Percentiles rank a stretch among this genome's conserved stretches.
These are phyloP conservation scores for Plasmopara muralis DNA, from an alignment of 352 stramenopile genomes.

Conservation along the genomic window DNA sequence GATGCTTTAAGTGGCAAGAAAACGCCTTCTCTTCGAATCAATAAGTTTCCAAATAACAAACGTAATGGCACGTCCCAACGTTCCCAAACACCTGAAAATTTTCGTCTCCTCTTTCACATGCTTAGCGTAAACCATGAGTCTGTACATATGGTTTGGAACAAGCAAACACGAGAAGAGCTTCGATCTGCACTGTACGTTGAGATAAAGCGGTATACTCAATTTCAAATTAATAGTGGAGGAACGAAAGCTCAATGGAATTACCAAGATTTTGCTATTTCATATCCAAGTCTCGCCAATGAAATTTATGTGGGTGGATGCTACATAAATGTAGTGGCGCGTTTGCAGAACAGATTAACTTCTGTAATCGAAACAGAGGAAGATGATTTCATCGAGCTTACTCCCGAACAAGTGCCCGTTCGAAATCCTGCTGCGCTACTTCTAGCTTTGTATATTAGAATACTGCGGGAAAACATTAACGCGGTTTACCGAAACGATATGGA, in stretches of 20 bases:
- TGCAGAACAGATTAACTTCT: conserved; percentile 40
- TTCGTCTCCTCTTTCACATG: conserved; percentile 93
- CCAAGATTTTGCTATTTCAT: conserved; percentile 92
- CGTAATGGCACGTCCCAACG: conserved; percentile 18
- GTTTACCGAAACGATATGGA: conserved; percentile 63
- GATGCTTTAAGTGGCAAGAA: conserved; percentile 21
- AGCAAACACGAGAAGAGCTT: conserved; percentile 85
- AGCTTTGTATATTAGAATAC: conserved; percentile 61
- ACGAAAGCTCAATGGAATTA: conserved; percentile 93
- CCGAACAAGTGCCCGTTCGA: conserved; percentile 48
- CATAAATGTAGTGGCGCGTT: conserved; percentile 56
- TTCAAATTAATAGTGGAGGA: conserved; percentile 51
- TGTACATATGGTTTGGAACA: conserved; percentile 93
- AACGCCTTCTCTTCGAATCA: conserved; percentile 3
- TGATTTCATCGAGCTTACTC: conserved; percentile 35
- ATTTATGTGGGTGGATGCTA: conserved; percentile 88
- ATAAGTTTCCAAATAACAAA: conserved; percentile 17
- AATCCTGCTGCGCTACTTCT: conserved; percentile 47
- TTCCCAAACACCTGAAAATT: conserved; percentile 77
- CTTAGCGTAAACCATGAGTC: conserved; percentile 87
- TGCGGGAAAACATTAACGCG: conserved; percentile 69
- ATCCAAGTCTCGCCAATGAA: conserved; percentile 83
- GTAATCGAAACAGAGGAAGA: conserved; percentile 46
- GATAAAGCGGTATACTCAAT: conserved; percentile 78
- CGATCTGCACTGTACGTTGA: conserved; percentile 72